Evolutionary conservation across 2,329 filamentous ascomycete species (phyloP).

Genomic region (Colletotrichum liriopes): DNA sequence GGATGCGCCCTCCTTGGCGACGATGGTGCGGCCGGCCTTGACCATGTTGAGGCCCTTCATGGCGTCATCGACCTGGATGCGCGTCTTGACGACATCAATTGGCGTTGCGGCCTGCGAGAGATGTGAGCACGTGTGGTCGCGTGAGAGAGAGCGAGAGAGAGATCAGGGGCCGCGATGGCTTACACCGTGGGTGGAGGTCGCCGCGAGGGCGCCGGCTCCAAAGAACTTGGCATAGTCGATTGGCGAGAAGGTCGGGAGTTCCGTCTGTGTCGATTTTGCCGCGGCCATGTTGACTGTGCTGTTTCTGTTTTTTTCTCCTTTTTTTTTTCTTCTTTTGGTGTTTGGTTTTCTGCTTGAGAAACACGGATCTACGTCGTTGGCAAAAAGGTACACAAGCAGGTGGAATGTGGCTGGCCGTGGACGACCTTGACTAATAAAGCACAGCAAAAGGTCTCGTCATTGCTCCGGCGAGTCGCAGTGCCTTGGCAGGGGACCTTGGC

Average conservation of each 20-base stretch:
- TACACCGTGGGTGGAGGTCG: slow-evolving; percentile 67
- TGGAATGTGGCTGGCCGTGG: slow-evolving; percentile 12
- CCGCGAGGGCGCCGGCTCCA: slow-evolving; percentile 66
- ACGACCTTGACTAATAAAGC: slow-evolving; percentile 11
- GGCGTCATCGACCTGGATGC: slow-evolving; percentile 89
- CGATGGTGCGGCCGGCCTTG: slow-evolving; percentile 83
- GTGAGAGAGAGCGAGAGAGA: no score
- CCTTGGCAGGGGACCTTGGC: slow-evolving; percentile 31
- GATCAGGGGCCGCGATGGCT: slow-evolving; percentile 43
- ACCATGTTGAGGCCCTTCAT: slow-evolving; percentile 90
- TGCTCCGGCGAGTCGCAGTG: slow-evolving; percentile 7
- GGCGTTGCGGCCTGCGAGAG: slow-evolving; percentile 65
- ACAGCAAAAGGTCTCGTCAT: slow-evolving; percentile 16
- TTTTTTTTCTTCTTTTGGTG: background rate
- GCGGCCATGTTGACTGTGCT: slow-evolving; percentile 42
- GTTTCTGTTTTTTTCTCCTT: background rate
- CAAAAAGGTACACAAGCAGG: background rate
- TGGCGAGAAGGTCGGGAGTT: slow-evolving; percentile 58
- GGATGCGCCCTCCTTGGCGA: slow-evolving; percentile 83
- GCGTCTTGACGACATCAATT: slow-evolving; percentile 86
- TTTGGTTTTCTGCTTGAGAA: no score
- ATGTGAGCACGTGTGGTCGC: background rate
- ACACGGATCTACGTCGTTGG: background rate
- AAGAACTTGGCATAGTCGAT: slow-evolving; percentile 69
- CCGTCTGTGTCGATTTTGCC: slow-evolving; percentile 43